Evolutionary conservation across 2,329 filamentous ascomycete genomes (phyloP), one percentile per base, ranked within the genome.

Genomic region (Trichoderma polysporum): DNA sequence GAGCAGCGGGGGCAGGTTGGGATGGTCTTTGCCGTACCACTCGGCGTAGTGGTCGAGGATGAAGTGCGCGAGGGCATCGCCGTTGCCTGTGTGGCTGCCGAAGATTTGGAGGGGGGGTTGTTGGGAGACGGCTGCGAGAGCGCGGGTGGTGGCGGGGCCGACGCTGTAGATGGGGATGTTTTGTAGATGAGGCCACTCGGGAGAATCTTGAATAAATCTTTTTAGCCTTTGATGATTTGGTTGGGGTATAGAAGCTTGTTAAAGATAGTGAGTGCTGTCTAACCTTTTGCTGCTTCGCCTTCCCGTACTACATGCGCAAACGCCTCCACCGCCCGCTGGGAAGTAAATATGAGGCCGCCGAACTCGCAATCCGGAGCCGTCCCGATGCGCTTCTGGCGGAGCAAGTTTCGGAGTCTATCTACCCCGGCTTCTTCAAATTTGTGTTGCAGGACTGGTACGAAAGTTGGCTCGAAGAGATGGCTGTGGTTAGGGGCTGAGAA

Each of bases 41-140:
- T 79, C 73, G 27, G 73, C 86, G 74, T 97, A 97, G 75, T 97
- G 91, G 2, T 88, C 79, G 6, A 97, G 82, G 63, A 99, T 97
- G 74, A 90, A 91, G 6, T 84, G 80, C 0, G 93, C 90, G 31
- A 99, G 85, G 2, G 86, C 87, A 70, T 94, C 92, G 33, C 94
- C 95, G 71, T 90, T 97, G 13, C 95, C 95, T 0, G 91, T 91
- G 68, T 96, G 89, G 69, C 90, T 87, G 54, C 94, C 95, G 68
- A 92, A 85, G 35, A 97, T 86, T 54, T 87, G 81, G 73, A 90
- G 76, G 47, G 81, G 74, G 59, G 88, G 80, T 66, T 78, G 71
- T 75, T 84, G 81, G 1, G 72, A 60, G 9, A 89, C 79, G 5
- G 85, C 86, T 76, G 75, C 79, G 39, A 99, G 83, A 4, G 92